These are phyloP conservation scores for Ogataea sp. DNA, from an alignment of 805 yeast genomes.

Conservation along the genomic window DNA sequence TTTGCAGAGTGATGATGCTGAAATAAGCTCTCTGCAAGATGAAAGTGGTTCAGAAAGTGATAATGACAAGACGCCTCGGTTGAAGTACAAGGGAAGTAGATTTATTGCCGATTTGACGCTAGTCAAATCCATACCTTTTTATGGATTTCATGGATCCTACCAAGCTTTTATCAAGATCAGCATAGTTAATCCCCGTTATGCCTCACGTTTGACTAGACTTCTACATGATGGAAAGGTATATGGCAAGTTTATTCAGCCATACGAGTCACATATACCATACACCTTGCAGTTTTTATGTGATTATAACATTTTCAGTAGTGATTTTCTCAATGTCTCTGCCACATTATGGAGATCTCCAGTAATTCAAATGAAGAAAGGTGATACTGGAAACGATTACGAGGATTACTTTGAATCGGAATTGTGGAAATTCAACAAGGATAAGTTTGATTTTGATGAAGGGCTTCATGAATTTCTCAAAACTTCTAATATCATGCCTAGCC, in stretches of 20 bases:
- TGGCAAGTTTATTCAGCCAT: slow-evolving; percentile 38
- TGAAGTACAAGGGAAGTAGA: too few relatives aligned
- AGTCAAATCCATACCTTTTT: slow-evolving; percentile 73
- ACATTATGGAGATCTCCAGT: slow-evolving; percentile 53
- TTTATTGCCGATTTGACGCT: slow-evolving; percentile 53
- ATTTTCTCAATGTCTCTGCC: slow-evolving; percentile 50
- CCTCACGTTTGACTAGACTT: slow-evolving; percentile 43
- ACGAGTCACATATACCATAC: slow-evolving; percentile 77
- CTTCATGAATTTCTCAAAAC: slow-evolving; percentile 25
- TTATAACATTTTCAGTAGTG: slow-evolving; percentile 77
- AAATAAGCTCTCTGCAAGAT: slow-evolving; percentile 5
- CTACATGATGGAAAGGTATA: slow-evolving; percentile 35
- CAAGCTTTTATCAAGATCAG: slow-evolving; percentile 60
- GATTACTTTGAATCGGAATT: slow-evolving; percentile 17
- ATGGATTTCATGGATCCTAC: slow-evolving; percentile 72
- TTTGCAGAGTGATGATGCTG: slow-evolving; percentile 9
- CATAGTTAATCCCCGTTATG: slow-evolving; percentile 53
- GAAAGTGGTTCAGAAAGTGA: slow-evolving; percentile 10
- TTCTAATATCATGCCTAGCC: not conserved
- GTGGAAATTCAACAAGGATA: slow-evolving; percentile 10
- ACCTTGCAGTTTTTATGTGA: slow-evolving; percentile 74
- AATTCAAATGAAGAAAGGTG: slow-evolving; percentile 8
- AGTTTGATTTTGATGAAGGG: slow-evolving; percentile 20
- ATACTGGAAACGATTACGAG: slow-evolving; percentile 6
- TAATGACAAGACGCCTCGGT: slow-evolving; percentile 3